phyloP scores from a whole-genome alignment of 208 protist genomes.

The Phytomonas serpens region DNA sequence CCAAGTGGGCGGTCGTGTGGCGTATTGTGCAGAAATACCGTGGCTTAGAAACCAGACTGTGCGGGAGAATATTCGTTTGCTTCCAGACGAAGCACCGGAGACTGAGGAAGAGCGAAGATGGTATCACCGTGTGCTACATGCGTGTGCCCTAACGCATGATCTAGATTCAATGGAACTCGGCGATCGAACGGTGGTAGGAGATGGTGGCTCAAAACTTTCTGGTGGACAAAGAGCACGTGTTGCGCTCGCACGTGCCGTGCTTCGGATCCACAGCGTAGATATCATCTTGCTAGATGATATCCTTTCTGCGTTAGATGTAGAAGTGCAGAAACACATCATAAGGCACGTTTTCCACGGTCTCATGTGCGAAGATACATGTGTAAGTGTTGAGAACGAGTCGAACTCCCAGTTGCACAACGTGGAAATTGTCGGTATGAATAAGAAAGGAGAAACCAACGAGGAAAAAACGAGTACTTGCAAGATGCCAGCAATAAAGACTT shows the following conservation, averaged over 20 bases:
- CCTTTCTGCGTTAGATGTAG: slow-evolving; percentile 89
- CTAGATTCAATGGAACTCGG: slow-evolving; percentile 61
- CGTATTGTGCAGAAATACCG: slow-evolving; percentile 81
- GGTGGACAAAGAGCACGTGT: slow-evolving; percentile 86
- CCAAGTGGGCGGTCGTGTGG: slow-evolving; percentile 43
- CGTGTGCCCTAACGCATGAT: slow-evolving; percentile 76
- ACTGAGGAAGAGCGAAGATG: slow-evolving; percentile 32
- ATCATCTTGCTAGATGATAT: slow-evolving; percentile 90
- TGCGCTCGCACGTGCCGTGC: slow-evolving; percentile 73
- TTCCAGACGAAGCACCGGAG: slow-evolving; percentile 28
- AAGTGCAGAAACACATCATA: slow-evolving; percentile 80
- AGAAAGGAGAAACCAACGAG: slow-evolving; percentile 1
- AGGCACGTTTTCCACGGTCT: slow-evolving; percentile 57
- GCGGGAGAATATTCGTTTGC: slow-evolving; percentile 90
- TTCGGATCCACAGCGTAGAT: slow-evolving; percentile 45
- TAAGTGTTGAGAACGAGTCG: not conserved
- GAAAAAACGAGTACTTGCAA: not conserved
- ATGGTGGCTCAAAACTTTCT: slow-evolving; percentile 72
- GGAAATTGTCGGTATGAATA: slow-evolving; percentile 7
- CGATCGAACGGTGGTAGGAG: slow-evolving; percentile 84
- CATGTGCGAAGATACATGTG: slow-evolving; percentile 25
- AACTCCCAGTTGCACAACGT: not conserved
- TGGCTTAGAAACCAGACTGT: slow-evolving; percentile 90
- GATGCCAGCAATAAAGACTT: slow-evolving; percentile 1
- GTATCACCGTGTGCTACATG: slow-evolving; percentile 55